Base-by-base conservation (phyloP, 495 filamentous ascomycete species). In the Patellaria atrata region DNA sequence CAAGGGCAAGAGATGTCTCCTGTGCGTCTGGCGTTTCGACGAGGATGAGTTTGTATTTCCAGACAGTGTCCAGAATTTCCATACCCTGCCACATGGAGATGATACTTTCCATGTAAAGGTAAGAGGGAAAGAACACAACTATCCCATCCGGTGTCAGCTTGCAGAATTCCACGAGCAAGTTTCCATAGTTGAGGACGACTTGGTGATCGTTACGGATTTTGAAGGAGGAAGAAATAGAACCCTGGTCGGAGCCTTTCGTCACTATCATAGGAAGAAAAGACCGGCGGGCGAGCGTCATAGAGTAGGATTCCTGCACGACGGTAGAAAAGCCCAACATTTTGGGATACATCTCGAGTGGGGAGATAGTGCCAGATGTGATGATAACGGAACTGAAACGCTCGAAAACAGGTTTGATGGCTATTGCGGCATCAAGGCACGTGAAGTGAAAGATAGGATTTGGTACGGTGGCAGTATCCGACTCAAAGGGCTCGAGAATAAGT, bases 11-110 rank as follows among this genome's bases (percentile, higher is more conserved):
- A 0, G 83, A 89, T 0, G 91, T 96, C 56, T 99, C 91, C 60
- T 96, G 91, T 0, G 82, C 78, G 58, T 99, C 91, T 0, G 91
- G 91, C 0, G 91, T 99, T 61, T 99, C 91, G 43, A 96, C 87
- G 5, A 96, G 69, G 53, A 99, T 93, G 41, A 99, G 69, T 56
- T 99, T 99, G 62, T 93, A 92, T 59, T 94, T 94, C 91, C 89
- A 99, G 27, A 99, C 85, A 52, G 86, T 78, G 61, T 99, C 89
- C 22, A 99, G 60, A 39, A 94, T 92, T 27, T 82, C 83, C 83
- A 94, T 94, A 38, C 83, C 80, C 52, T 96, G 89, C 91, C 91
- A 99, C 77, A 93, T 93, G 55, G 74, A 82, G 52, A 99, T 94
- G 52, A 96, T 94, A 23, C 76, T 82, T 51, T 99, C 91, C 91